Base-by-base conservation (phyloP, 2,329 filamentous ascomycete genomes). In the Botryotinia narcissicola region DNA sequence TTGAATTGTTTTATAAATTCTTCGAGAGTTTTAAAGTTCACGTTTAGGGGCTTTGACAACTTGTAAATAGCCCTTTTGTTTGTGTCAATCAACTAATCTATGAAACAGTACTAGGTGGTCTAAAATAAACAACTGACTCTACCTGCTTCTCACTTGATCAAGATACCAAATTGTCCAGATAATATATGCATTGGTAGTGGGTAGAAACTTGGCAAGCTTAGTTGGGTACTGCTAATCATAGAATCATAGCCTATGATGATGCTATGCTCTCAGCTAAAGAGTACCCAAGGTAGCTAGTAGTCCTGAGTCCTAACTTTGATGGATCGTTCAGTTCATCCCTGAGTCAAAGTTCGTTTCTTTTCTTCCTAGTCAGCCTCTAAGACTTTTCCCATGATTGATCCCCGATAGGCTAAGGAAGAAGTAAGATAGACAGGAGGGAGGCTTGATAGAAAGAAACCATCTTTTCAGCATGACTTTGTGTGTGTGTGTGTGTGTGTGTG, bases 311-410 rank as follows among this genome's bases (percentile, higher is more conserved):
- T 61, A 25, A 61, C 14, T n/a, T 40, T 61, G 59, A 61, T 40
- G 59, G 37, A 61, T 37, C 59, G 35, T 61, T 40, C 59, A 37
- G 59, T 42, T 63, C 60, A 63, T 63, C 60, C 60, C 60, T 29
- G 60, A 63, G 60, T 63, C 60, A 63, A 63, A 63, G 60, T 42
- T n/a, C 60, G 42, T 63, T 62, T 40, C 60, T 63, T 62, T 18
- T 42, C 59, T 37, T 40, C 14, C n/a, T 18, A 42, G 59, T 25
- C 20, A 61, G 60, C 37, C 60, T 63, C 37, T 29, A 29, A 25
- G 37, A 42, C 25, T 29, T 6, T 57, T 57, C n/a, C 20, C 10
- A 29, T 37, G 25, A 29, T 20, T 42, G 60, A 42, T 42, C 40
- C 37, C 25, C 22, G 18, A 42, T 29, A n/a, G 37, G 60, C 37